phyloP scores from a whole-genome alignment of 2,329 filamentous ascomycete species.

The Cytospora piceae region DNA sequence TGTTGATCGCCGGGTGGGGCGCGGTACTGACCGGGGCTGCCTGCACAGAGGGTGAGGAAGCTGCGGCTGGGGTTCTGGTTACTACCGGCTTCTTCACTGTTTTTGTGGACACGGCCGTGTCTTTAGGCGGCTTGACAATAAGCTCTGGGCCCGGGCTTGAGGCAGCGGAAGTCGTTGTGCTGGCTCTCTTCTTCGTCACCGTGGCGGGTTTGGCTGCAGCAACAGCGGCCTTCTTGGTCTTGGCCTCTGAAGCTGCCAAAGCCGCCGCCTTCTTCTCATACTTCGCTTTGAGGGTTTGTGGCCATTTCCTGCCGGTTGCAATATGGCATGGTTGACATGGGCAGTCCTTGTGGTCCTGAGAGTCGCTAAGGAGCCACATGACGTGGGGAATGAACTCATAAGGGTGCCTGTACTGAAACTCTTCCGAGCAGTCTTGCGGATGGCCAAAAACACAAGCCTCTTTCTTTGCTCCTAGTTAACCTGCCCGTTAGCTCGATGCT shows the following conservation, averaged over 20 bases:
- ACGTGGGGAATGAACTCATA: conserved; percentile 58
- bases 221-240: conserved; percentile 17
- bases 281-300: conserved; percentile 25
- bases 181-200: conserved; percentile 10
- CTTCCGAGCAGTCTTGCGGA: conserved; percentile 24
- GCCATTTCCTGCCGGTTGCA: conserved; percentile 25
- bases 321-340: conserved; percentile 45
- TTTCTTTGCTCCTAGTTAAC: conserved; percentile 8
- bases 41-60: conserved; percentile 4
- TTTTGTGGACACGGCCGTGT: conserved; percentile 10
- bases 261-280: conserved; percentile 24
- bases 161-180: conserved; percentile 6
- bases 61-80: conserved; percentile 7
- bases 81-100: conserved; percentile 16
- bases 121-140: conserved; percentile 21
- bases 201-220: conserved; percentile 12
- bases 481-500: not conserved
- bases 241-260: conserved; percentile 21
- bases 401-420: conserved; percentile 53
- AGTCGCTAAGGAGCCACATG: conserved; percentile 55
- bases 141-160: conserved; percentile 10
- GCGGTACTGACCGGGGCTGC: conserved; percentile 5
- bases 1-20: conserved; percentile 17
- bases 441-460: conserved; percentile 27
- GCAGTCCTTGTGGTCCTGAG: conserved; percentile 53